These are phyloP conservation scores for Ogataea sp. DNA, from an alignment of 805 yeast genomes.

Conservation along the genomic window DNA sequence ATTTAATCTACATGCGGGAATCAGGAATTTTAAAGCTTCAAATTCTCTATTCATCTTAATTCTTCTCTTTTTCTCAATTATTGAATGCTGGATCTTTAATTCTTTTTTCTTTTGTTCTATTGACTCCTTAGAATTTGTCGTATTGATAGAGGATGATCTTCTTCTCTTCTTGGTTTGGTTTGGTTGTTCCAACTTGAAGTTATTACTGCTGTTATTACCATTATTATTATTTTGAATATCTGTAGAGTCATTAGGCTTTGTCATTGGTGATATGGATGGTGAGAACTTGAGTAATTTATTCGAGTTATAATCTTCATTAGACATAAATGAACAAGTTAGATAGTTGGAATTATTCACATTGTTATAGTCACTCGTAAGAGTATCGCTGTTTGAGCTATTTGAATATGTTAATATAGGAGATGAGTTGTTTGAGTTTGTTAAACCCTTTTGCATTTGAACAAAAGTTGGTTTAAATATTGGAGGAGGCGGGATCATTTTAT, in stretches of 20 bases:
- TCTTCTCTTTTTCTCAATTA: constrained; percentile 73
- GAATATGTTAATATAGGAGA: constrained; percentile 1
- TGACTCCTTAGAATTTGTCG: too few relatives aligned
- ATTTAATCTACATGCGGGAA: constrained; percentile 68
- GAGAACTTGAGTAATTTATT: constrained; percentile 15
- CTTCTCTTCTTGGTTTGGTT: constrained; percentile 10
- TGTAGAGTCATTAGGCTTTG: constrained; percentile 10
- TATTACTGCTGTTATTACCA: background rate
- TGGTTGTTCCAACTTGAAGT: background rate
- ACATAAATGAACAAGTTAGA: constrained; percentile 22
- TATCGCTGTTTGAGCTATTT: background rate
- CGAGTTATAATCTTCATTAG: constrained; percentile 19
- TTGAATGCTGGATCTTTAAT: constrained; percentile 57
- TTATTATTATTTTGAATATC: background rate
- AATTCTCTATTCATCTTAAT: constrained; percentile 76
- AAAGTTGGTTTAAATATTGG: constrained; percentile 40
- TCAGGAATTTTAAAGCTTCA: constrained; percentile 66
- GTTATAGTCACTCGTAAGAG: background rate
- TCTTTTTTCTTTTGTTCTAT: constrained; percentile 36
- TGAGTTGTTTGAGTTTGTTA: background rate
- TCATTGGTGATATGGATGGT: constrained; percentile 27
- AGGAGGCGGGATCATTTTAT: constrained; percentile 32
- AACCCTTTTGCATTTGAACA: constrained; percentile 31
- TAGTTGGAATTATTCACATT: constrained; percentile 14
- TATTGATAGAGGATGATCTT: too few relatives aligned